Evolutionary conservation across 352 stramenopile species (phyloP).

Genomic region (Pythium utonaiense): DNA sequence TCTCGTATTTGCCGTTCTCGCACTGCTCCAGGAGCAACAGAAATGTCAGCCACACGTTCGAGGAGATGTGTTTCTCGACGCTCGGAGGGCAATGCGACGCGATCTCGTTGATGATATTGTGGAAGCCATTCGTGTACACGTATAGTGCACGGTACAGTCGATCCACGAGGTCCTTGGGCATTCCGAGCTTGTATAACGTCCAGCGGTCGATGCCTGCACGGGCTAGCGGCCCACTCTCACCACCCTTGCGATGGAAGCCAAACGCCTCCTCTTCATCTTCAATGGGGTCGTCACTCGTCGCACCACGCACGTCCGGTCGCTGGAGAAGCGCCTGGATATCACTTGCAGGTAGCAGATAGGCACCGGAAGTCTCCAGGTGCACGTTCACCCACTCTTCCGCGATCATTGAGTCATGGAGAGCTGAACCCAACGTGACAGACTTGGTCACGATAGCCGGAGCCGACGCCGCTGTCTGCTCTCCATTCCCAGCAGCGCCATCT

Average conservation of each 20-base stretch:
- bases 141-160: conserved; percentile 77
- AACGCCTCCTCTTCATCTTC: conserved; percentile 40
- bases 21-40: conserved; percentile 75
- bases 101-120: conserved; percentile 83
- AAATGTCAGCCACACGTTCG: conserved; percentile 78
- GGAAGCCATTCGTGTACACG: conserved; percentile 83
- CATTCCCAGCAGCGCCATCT: background rate
- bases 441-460: background rate
- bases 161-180: conserved; percentile 77
- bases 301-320: conserved; percentile 21
- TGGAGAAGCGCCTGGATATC: conserved; percentile 44
- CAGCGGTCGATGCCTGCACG: conserved; percentile 67
- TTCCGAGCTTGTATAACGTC: conserved; percentile 67
- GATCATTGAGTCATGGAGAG: conserved; percentile 61
- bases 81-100: conserved; percentile 56
- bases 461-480: background rate
- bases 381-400: conserved; percentile 81
- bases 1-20: conserved; percentile 78
- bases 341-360: conserved; percentile 46
- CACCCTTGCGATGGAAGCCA: conserved; percentile 37
- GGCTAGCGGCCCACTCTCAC: conserved; percentile 37
- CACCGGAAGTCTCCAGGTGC: conserved; percentile 51
- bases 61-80: conserved; percentile 72
- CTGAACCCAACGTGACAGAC: conserved; percentile 10
- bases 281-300: conserved; percentile 31